Evolutionary conservation across 257 asterid species (phyloP).

Genomic region (Solanum pimpinellifolium): DNA sequence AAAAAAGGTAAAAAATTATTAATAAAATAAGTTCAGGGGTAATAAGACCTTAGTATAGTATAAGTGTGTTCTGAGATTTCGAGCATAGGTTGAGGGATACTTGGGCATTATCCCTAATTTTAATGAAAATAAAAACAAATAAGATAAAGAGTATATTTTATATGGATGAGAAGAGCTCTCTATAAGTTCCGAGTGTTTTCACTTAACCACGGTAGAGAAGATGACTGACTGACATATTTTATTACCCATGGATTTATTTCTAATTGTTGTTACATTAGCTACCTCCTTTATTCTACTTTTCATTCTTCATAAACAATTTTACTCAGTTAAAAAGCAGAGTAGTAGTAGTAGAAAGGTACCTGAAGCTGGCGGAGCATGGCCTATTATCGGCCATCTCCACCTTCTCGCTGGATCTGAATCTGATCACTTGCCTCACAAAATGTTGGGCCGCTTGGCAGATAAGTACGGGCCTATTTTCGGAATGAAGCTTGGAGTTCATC

Average conservation of each 20-base stretch:
- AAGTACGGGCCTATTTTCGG: conserved; percentile 18
- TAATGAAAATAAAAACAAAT: too few relatives aligned
- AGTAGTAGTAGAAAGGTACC: neutral
- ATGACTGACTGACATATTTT: neutral
- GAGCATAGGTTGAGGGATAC: too few relatives aligned
- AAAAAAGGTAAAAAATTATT: too few relatives aligned
- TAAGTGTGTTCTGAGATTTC: too few relatives aligned
- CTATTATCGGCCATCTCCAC: conserved; percentile 23
- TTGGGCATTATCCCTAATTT: too few relatives aligned
- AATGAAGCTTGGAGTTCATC: conserved; percentile 3
- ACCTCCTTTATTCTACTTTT: neutral
- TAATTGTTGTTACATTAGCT: neutral
- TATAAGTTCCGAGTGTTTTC: neutral
- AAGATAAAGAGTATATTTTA: too few relatives aligned
- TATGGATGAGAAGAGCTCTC: neutral
- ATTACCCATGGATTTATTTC: neutral
- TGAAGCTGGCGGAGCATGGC: conserved; percentile 10
- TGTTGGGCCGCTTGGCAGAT: conserved; percentile 5
- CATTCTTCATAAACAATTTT: neutral
- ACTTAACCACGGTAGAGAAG: neutral
- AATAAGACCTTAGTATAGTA: too few relatives aligned
- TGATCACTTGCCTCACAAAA: conserved; percentile 6
- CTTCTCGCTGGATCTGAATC: neutral
- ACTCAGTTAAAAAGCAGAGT: neutral
- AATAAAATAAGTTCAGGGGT: too few relatives aligned